Conservation (phyloP, 2,329 filamentous ascomycete species). For the Samsoniella hepiali region DNA sequence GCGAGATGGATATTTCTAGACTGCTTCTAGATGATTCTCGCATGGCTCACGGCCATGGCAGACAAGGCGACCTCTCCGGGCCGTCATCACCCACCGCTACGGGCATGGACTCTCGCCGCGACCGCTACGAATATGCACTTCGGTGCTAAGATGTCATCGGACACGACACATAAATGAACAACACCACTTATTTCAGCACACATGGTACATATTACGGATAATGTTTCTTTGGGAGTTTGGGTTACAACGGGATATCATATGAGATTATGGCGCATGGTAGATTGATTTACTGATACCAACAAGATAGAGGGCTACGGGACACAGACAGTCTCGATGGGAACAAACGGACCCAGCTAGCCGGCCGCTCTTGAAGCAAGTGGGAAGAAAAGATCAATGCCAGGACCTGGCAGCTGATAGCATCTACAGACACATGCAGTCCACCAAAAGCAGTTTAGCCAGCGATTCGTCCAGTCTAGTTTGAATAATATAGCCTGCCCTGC, state of each 20-base stretch:
- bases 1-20: constrained; percentile 62
- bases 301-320: constrained; percentile 16
- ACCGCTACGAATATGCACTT: constrained; percentile 22
- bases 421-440: constrained; percentile 10
- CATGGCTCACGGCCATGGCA: constrained; percentile 25
- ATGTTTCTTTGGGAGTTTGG: constrained; percentile 19
- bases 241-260: constrained; percentile 11
- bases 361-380: constrained; percentile 8
- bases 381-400: background rate
- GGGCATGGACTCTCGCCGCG: constrained; percentile 23
- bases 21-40: constrained; percentile 55
- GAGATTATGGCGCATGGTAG: constrained; percentile 16
- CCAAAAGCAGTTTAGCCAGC: constrained; percentile 15
- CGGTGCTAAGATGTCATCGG: constrained; percentile 20
- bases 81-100: constrained; percentile 25
- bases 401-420: constrained; percentile 11
- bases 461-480: constrained; percentile 4
- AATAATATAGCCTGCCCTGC: constrained; percentile 6
- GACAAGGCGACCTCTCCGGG: constrained; percentile 29
- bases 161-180: background rate
- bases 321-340: constrained; percentile 15
- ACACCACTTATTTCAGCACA: constrained; percentile 12
- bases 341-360: constrained; percentile 16
- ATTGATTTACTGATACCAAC: constrained; percentile 18
- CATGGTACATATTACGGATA: constrained; percentile 1